These are phyloP conservation scores for Penicillium atrosanguineum DNA, from an alignment of 495 filamentous ascomycete genomes.

Conservation along the genomic window DNA sequence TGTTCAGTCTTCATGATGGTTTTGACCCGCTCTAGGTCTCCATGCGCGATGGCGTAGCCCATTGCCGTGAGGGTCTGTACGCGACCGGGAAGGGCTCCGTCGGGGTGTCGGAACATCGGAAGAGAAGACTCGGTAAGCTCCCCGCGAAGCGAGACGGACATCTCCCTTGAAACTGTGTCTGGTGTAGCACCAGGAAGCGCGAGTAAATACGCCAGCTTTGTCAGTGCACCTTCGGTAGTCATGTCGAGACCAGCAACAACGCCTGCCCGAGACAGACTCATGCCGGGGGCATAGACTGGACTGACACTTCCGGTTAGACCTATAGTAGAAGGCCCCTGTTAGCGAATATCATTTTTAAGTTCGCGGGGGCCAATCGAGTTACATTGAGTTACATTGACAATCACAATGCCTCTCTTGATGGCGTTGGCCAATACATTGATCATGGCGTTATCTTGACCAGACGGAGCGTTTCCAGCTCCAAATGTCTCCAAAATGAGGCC, in stretches of 20 bases:
- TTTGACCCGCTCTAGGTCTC: constrained; percentile 60
- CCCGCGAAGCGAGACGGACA: constrained; percentile 76
- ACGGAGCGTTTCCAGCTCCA: constrained; percentile 90
- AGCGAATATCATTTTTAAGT: not conserved
- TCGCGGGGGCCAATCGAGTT: constrained; percentile 22
- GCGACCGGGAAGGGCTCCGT: constrained; percentile 46
- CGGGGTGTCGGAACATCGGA: constrained; percentile 69
- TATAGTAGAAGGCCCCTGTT: constrained; percentile 11
- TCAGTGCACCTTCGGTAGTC: constrained; percentile 90
- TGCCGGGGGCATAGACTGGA: constrained; percentile 89
- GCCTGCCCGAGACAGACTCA: constrained; percentile 78
- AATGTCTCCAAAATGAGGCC: constrained; percentile 94
- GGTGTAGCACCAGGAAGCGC: constrained; percentile 61
- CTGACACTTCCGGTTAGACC: constrained; percentile 80
- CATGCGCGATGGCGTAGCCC: constrained; percentile 76
- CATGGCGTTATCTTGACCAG: constrained; percentile 76
- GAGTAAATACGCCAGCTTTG: constrained; percentile 88
- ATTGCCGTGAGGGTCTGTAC: constrained; percentile 64
- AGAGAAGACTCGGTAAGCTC: constrained; percentile 77
- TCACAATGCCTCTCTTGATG: constrained; percentile 75
- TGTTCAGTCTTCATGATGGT: constrained; percentile 65
- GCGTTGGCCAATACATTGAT: constrained; percentile 77
- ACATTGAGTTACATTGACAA: constrained; percentile 95
- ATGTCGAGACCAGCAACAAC: constrained; percentile 92
- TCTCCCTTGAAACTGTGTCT: constrained; percentile 62